Base-by-base conservation (phyloP, 495 filamentous ascomycete species). In the Aspergillus kassunensis region DNA sequence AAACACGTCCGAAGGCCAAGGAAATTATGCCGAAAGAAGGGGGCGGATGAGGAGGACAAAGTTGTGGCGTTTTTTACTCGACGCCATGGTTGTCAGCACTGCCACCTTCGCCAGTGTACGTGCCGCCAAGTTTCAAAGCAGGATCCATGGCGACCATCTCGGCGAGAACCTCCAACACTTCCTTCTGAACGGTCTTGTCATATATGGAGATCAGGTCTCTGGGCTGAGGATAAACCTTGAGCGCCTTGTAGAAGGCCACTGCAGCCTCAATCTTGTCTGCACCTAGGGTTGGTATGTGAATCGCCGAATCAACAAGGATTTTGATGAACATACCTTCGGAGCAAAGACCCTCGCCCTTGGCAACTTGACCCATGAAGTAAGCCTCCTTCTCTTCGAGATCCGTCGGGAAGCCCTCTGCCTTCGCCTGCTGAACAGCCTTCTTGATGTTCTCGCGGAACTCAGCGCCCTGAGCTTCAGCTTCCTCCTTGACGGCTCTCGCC, bases 211-310 rank as follows among this genome's bases (percentile, higher is more conserved):
- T 96, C 50, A 98, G 78, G 62, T 97, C 93, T 61, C 83, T 80
- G 7, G 93, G 93, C 56, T 90, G 85, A 8, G 93, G 93, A 72
- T 98, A 98, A 30, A 98, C 93, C 79, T 97, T 98, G 60, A 98
- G 79, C 33, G 93, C 93, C 79, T 88, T 91, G 82, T 96, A 98
- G 74, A 98, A 97, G 70, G 86, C 87, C 45, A 97, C 77, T 21
- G 95, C 91, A 41, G 95, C 89, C 41, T 97, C 91, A 27, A 95
- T 58, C 30, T 81, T 81, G 59, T 87, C 81, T 51, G 81, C 70
- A 54, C 86, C 89, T 93, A 63, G 6, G 55, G 44, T 42, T 34
- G 36, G 24, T 25, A 49, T 65, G 49, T 67, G 61, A 59, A 54
- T 53, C 40, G 49, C 34, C 29, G 20, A 33, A 40, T 47, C 34